Evolutionary conservation across 179 eudicot species (phyloP).

Genomic region (Silene vulgaris): DNA sequence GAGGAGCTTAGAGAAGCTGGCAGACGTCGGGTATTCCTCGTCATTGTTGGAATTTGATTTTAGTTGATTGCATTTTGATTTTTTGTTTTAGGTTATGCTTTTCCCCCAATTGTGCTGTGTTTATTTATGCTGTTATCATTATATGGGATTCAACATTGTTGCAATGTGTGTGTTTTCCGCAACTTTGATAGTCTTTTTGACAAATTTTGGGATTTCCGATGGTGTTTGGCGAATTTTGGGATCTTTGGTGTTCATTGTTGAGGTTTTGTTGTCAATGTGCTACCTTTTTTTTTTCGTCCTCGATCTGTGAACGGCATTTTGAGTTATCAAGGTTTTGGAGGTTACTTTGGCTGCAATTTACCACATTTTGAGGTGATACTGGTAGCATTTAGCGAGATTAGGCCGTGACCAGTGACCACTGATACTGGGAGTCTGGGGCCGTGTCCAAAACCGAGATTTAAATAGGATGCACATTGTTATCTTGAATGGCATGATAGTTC

Average conservation of each 20-base stretch:
- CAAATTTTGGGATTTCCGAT: neutral
- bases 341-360: neutral
- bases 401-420: neutral
- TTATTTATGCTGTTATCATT: neutral
- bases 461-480: neutral
- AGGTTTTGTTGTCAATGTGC: neutral
- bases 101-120: no score
- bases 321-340: neutral
- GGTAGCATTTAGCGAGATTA: neutral
- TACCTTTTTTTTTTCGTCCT: neutral
- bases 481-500: neutral
- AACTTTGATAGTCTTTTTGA: neutral
- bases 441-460: neutral
- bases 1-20: constrained; percentile 84
- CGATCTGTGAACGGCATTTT: neutral
- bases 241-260: neutral
- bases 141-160: neutral
- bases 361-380: neutral
- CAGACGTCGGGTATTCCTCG: constrained; percentile 49
- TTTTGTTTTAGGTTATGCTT: neutral
- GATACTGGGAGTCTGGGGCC: neutral
- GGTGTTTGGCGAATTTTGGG: neutral
- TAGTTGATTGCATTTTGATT: neutral
- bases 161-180: neutral
- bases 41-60: neutral